Conservation (phyloP, 805 yeast species). For the Wickerhamiella parazyma region DNA sequence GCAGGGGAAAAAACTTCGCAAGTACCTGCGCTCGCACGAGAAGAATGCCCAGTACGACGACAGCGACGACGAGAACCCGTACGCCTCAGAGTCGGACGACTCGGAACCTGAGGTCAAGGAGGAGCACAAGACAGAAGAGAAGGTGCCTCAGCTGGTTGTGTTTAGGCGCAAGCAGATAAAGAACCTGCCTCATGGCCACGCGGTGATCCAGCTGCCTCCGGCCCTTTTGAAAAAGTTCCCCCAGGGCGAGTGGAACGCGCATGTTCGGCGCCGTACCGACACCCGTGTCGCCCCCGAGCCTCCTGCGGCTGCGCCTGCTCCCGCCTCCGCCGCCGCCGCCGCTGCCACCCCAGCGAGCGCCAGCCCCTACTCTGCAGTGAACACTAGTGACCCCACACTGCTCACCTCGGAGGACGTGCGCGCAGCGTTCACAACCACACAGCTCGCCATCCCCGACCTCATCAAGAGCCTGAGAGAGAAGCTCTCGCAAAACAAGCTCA, state of each 20-base stretch:
- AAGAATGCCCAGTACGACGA: slow-evolving; percentile 76
- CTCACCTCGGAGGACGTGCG: slow-evolving; percentile 65
- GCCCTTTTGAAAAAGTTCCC: slow-evolving; percentile 54
- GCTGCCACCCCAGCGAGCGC: slow-evolving; percentile 10
- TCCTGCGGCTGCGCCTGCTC: not conserved
- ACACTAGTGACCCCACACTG: slow-evolving; percentile 29
- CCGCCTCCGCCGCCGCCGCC: slow-evolving; percentile 10
- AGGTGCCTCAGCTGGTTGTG: slow-evolving; percentile 21
- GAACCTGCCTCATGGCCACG: slow-evolving; percentile 38
- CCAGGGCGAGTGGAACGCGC: slow-evolving; percentile 74
- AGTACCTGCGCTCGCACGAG: slow-evolving; percentile 73
- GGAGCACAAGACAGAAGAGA: slow-evolving; percentile 23
- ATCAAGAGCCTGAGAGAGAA: slow-evolving; percentile 47
- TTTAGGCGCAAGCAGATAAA: slow-evolving; percentile 27
- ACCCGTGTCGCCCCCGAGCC: not conserved
- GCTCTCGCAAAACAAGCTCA: slow-evolving; percentile 49
- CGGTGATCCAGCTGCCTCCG: slow-evolving; percentile 51
- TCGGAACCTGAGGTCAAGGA: slow-evolving; percentile 32
- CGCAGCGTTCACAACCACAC: slow-evolving; percentile 36
- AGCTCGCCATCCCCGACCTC: slow-evolving; percentile 45
- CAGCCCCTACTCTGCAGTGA: slow-evolving; percentile 23
- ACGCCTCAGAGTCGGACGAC: slow-evolving; percentile 43
- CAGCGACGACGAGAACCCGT: slow-evolving; percentile 76
- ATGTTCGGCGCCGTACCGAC: slow-evolving; percentile 26
- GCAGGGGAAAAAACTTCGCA: slow-evolving; percentile 76